Evolutionary conservation across 129 eudicot genomes (phyloP).

Genomic region (Pulicaria dysenterica): DNA sequence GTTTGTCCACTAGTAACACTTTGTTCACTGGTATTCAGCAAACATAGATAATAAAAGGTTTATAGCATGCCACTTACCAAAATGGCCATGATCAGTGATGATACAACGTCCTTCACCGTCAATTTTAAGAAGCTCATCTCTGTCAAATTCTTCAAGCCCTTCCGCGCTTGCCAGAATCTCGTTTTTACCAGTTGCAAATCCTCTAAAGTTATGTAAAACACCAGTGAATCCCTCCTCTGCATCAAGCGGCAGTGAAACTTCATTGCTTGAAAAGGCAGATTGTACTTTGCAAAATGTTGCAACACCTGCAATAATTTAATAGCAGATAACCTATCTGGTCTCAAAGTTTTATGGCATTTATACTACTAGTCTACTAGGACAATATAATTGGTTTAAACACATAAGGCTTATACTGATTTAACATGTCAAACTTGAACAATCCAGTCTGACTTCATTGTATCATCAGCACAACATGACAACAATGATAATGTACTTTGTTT

Average conservation of each 20-base stretch:
- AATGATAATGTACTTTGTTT: neutral
- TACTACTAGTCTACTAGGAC: too few species aligned
- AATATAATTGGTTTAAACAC: too few species aligned
- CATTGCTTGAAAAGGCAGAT: constrained; percentile 75
- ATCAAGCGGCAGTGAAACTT: constrained; percentile 85
- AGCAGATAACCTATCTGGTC: neutral
- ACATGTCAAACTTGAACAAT: too few species aligned
- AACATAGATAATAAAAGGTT: constrained; percentile 15
- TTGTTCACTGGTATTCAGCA: neutral
- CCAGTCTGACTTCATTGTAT: too few species aligned
- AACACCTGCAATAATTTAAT: constrained; percentile 58
- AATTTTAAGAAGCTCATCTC: constrained; percentile 70
- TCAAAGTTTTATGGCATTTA: too few species aligned
- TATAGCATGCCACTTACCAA: constrained; percentile 58
- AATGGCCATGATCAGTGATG: constrained; percentile 94
- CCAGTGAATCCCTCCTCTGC: constrained; percentile 99
- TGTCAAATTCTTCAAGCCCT: constrained; percentile 72
- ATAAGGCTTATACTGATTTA: too few species aligned
- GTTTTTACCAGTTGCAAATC: constrained; percentile 41
- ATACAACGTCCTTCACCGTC: constrained; percentile 98
- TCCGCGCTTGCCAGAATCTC: constrained; percentile 39
- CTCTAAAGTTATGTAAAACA: constrained; percentile 57
- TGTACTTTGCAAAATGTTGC: constrained; percentile 95
- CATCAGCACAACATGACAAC: neutral
- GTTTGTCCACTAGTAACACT: neutral